Percentiles rank a stretch among this genome's conserved stretches.
These are phyloP conservation scores for Dothistroma septosporum DNA, from an alignment of 2,329 filamentous ascomycete species.

Conservation along the genomic window DNA sequence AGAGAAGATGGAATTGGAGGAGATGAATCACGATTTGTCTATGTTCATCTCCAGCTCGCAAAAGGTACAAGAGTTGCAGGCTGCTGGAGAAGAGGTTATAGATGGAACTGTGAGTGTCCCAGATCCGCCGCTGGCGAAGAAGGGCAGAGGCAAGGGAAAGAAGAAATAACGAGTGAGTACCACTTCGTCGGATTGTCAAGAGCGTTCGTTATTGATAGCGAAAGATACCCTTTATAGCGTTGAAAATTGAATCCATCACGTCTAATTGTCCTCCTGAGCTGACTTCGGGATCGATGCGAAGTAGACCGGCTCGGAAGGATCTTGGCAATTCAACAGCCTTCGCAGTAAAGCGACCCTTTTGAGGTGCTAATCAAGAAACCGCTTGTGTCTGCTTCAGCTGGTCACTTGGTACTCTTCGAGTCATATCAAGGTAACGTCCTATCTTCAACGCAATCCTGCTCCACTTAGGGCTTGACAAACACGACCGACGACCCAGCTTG, in stretches of 20 bases:
- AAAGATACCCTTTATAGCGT: neutral
- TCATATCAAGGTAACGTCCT: too few relatives aligned
- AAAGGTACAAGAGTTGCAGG: constrained; percentile 64
- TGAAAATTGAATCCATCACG: neutral
- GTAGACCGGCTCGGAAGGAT: too few relatives aligned
- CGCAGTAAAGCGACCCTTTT: too few relatives aligned
- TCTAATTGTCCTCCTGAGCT: too few relatives aligned
- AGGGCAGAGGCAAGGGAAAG: constrained; percentile 49
- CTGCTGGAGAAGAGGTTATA: constrained; percentile 64
- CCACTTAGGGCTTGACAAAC: too few relatives aligned
- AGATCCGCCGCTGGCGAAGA: constrained; percentile 38
- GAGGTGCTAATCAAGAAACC: too few relatives aligned
- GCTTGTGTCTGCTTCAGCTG: too few relatives aligned
- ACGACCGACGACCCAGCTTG: too few relatives aligned
- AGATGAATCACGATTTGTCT: constrained; percentile 80
- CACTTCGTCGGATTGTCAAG: neutral
- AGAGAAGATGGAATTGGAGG: constrained; percentile 68
- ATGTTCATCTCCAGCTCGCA: constrained; percentile 85
- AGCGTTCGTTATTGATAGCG: neutral
- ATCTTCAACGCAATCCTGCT: too few relatives aligned
- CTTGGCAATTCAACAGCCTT: too few relatives aligned
- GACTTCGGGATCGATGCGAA: too few relatives aligned
- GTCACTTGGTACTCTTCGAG: too few relatives aligned
- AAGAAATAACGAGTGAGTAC: constrained; percentile 27
- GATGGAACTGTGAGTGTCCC: constrained; percentile 57